Percentiles rank a stretch among this genome's conserved stretches.
These are phyloP conservation scores for Exophiala lecanii-corni DNA, from an alignment of 2,329 filamentous ascomycete genomes.

Conservation along the genomic window DNA sequence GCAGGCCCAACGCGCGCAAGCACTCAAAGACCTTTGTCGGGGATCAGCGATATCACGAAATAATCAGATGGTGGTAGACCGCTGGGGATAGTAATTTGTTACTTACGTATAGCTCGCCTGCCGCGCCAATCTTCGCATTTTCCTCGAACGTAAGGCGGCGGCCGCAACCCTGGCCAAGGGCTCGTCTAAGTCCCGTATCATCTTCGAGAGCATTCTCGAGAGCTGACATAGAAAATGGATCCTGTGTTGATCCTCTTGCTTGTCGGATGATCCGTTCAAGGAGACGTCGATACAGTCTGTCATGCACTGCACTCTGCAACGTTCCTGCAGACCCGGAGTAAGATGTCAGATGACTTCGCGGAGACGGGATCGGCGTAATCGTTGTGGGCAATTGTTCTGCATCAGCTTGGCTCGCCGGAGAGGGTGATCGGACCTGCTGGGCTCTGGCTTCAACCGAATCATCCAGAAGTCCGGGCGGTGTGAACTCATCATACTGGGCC, in stretches of 20 bases:
- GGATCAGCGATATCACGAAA: background rate
- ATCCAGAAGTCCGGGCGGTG: background rate
- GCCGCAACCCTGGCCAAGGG: background rate
- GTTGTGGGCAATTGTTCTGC: background rate
- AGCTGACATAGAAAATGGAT: background rate
- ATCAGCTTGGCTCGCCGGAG: background rate
- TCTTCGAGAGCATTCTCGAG: conserved; percentile 1
- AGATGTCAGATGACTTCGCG: background rate
- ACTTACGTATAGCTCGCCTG: background rate
- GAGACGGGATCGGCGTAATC: background rate
- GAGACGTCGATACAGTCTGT: conserved; percentile 1
- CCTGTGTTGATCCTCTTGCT: background rate
- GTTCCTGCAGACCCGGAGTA: background rate
- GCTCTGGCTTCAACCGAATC: background rate
- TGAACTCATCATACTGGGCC: background rate
- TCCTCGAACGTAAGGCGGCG: background rate
- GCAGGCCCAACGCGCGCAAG: background rate
- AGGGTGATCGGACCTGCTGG: background rate
- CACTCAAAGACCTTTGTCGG: background rate
- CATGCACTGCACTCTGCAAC: background rate
- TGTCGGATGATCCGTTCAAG: background rate
- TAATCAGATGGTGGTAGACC: conserved; percentile 1
- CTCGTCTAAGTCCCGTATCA: background rate
- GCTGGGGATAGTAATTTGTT: background rate
- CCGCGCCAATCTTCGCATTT: background rate